phyloP scores from a whole-genome alignment of 139 green algal species.

The Chlorokybus atmophyticus region DNA sequence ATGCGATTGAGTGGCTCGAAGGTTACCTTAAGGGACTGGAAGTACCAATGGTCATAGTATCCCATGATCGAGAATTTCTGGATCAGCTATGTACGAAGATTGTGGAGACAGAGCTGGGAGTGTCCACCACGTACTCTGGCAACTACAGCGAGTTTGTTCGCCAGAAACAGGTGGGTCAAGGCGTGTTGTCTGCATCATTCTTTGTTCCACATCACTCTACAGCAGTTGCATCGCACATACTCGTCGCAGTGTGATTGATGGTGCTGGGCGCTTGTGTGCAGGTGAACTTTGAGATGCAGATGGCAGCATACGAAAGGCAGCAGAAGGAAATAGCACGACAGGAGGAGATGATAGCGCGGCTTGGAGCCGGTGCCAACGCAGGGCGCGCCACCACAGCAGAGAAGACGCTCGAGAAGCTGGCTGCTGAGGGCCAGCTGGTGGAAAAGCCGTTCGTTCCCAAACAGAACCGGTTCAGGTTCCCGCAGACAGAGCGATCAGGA shows the following conservation, averaged over 20 bases:
- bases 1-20: slow-evolving; percentile 96
- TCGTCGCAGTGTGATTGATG: background rate
- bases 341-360: slow-evolving; percentile 51
- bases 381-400: slow-evolving; percentile 69
- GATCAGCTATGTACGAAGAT: slow-evolving; percentile 63
- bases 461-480: slow-evolving; percentile 40
- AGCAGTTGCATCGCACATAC: background rate
- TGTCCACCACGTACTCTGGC: slow-evolving; percentile 66
- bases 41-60: slow-evolving; percentile 90
- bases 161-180: slow-evolving; percentile 17
- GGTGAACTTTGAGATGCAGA: slow-evolving; percentile 15
- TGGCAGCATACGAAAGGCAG: slow-evolving; percentile 40
- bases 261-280: slow-evolving; percentile 14
- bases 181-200: background rate
- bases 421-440: slow-evolving; percentile 23
- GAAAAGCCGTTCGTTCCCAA: slow-evolving; percentile 51
- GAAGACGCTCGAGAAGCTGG: slow-evolving; percentile 77
- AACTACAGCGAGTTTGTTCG: slow-evolving; percentile 74
- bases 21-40: slow-evolving; percentile 71
- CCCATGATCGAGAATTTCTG: slow-evolving; percentile 93
- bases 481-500: slow-evolving; percentile 14
- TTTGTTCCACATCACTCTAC: background rate
- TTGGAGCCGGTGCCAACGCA: slow-evolving; percentile 48
- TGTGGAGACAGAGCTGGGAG: slow-evolving; percentile 87
- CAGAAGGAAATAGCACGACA: slow-evolving; percentile 84